Evolutionary conservation across 2,329 filamentous ascomycete genomes (phyloP), one percentile per base, ranked within the genome.

Genomic region (Talaromyces sp.): DNA sequence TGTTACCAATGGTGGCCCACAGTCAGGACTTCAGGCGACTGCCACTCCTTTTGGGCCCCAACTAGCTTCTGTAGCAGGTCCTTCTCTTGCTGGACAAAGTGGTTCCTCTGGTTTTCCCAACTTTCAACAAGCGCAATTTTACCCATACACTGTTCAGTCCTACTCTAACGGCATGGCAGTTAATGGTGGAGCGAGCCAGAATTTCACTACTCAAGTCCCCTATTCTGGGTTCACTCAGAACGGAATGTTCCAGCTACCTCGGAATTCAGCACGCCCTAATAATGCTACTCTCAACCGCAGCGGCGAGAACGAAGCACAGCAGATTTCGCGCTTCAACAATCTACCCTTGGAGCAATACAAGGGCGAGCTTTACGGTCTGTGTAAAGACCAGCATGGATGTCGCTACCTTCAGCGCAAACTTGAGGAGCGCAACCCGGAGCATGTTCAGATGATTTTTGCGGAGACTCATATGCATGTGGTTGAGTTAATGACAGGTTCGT

Each of bases 331-430:
- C 60, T 97, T 90, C 75, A 85, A 89, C 65, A 93, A 94, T 70
- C 83, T 89, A 69, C 85, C 89, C 13, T 80, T 97, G 21, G 90
- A 96, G 70, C 84, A 87, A 35, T 87, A 94, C 67, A 81, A 82
- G 36, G 90, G 91, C 51, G 88, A 91, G 67, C 90, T 99, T 67
- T 95, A 96, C 73, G 82, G 85, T 53, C 80, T 97, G 36, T 97
- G 93, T 82, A 97, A 97, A 77, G 94, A 99, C 69, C 94, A 99
- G 77, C 92, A 99, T 73, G 94, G 94, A 60, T 99, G 94, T 69
- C 89, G 94, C 60, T 99, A 94, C 73, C 79, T 99, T 58, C 94
- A 99, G 78, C 94, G 96, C 80, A 96, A 97, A 78, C 82, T 99
- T 5, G 94, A 99, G 77, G 93, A 96, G 69, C 88, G 88, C 66